A percentile compares a stretch with the other conserved stretches of the same genome.
These are phyloP conservation scores for Trichoderma oligosporum DNA, from an alignment of 2,329 filamentous ascomycete species.

Conservation along the genomic window DNA sequence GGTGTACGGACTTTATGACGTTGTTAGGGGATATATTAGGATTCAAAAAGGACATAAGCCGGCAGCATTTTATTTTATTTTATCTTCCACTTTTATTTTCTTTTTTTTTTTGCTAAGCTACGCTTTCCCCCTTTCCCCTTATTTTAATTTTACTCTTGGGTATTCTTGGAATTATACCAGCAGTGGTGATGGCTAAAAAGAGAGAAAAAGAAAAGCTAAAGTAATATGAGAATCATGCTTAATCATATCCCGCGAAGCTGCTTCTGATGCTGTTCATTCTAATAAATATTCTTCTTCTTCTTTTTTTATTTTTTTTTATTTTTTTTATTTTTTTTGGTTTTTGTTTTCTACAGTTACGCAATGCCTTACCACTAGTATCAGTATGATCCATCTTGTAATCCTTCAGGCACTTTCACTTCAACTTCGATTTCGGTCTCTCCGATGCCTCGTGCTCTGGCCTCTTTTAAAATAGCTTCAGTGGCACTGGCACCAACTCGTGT, in stretches of 20 bases:
- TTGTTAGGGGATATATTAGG: slow-evolving; percentile 2
- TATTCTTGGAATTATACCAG: background rate
- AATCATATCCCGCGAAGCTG: background rate
- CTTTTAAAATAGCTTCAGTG: slow-evolving; percentile 52
- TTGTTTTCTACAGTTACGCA: background rate
- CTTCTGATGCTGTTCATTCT: background rate
- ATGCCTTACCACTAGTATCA: background rate
- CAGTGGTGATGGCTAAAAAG: background rate
- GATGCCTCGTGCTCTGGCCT: slow-evolving; percentile 50
- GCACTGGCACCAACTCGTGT: slow-evolving; percentile 55
- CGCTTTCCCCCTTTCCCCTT: background rate
- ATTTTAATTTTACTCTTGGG: slow-evolving; percentile 5
- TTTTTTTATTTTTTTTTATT: no score
- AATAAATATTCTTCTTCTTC: slow-evolving; percentile 4
- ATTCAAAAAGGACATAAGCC: background rate
- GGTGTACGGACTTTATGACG: slow-evolving; percentile 14
- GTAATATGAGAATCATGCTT: slow-evolving; percentile 5
- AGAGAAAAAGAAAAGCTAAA: background rate
- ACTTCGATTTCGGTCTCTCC: slow-evolving; percentile 21
- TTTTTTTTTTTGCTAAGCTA: background rate
- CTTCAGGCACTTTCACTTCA: slow-evolving; percentile 19
- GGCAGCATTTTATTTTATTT: background rate
- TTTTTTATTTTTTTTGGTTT: no score
- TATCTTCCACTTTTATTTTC: background rate
- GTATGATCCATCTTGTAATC: slow-evolving; percentile 6